A percentile compares a stretch with the other conserved stretches of the same genome.
phyloP scores from a whole-genome alignment of 1,139 yeast species.

The Starmera stellimalicola region DNA sequence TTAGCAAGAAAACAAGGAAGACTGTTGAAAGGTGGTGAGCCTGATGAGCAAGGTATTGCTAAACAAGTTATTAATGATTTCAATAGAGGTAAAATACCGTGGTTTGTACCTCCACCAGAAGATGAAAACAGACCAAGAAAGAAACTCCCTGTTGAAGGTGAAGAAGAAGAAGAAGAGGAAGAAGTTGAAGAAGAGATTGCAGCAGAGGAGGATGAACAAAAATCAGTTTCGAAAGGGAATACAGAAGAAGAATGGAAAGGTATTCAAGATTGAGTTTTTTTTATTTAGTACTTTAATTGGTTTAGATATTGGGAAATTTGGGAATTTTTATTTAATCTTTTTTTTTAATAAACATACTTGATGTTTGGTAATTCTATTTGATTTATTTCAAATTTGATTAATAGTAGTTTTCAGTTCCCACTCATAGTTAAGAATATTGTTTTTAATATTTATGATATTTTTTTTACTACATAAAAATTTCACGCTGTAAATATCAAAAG shows the following conservation, averaged over 20 bases:
- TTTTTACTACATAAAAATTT: no score
- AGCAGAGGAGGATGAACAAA: slow-evolving; percentile 5
- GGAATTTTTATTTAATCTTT: not conserved
- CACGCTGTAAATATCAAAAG: no score
- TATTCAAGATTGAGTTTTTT: slow-evolving; percentile 12
- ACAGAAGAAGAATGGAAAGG: slow-evolving; percentile 17
- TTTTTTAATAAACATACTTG: not conserved
- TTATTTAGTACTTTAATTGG: not conserved
- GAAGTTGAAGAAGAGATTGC: slow-evolving; percentile 1
- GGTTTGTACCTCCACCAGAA: slow-evolving; percentile 94
- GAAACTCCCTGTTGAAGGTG: slow-evolving; percentile 27
- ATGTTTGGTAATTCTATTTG: not conserved
- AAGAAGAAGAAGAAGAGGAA: slow-evolving; percentile 17
- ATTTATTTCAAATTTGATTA: not conserved
- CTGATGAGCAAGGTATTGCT: slow-evolving; percentile 90
- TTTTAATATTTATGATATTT: no score
- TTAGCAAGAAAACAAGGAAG: slow-evolving; percentile 91
- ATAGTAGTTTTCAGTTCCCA: no score
- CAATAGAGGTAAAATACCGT: slow-evolving; percentile 94
- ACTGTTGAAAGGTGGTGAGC: slow-evolving; percentile 93
- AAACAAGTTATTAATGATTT: slow-evolving; percentile 87
- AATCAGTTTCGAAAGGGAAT: not conserved
- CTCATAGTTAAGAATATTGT: no score
- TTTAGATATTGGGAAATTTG: not conserved
- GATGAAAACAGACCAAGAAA: slow-evolving; percentile 45